Percentiles rank a stretch among this genome's conserved stretches.
phyloP scores from a whole-genome alignment of 2,329 filamentous ascomycete genomes.

The Passalora sequoiae region DNA sequence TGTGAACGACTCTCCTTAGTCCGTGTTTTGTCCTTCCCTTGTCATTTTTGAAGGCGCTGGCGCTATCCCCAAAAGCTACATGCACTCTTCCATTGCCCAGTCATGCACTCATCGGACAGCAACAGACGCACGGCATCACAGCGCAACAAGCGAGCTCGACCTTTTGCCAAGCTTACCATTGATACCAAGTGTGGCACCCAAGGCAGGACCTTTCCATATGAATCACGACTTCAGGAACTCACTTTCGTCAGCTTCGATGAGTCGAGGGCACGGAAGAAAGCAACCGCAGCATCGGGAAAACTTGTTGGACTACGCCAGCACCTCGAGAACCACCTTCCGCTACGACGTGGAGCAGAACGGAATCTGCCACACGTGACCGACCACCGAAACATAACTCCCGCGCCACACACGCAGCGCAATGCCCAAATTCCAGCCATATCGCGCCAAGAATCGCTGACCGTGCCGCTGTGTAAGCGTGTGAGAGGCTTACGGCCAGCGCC shows the following conservation, averaged over 20 bases:
- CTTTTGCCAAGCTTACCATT: slow-evolving; percentile 35
- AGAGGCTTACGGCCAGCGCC: slow-evolving; percentile 27
- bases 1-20: background rate
- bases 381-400: background rate
- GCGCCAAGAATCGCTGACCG: slow-evolving; percentile 6
- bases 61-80: background rate
- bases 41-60: slow-evolving; percentile 4
- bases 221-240: slow-evolving; percentile 25
- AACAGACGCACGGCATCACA: slow-evolving; percentile 6
- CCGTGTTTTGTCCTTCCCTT: background rate
- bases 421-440: background rate
- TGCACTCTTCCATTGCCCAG: background rate
- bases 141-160: slow-evolving; percentile 6
- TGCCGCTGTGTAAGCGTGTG: slow-evolving; percentile 23
- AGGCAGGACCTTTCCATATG: slow-evolving; percentile 40
- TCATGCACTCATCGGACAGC: slow-evolving; percentile 5
- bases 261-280: slow-evolving; percentile 18
- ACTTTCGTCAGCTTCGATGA: slow-evolving; percentile 24
- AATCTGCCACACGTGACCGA: slow-evolving; percentile 4
- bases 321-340: slow-evolving; percentile 21
- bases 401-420: too few relatives aligned
- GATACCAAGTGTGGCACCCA: slow-evolving; percentile 62
- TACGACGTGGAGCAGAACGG: slow-evolving; percentile 12
- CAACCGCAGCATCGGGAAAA: slow-evolving; percentile 4
- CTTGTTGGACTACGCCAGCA: slow-evolving; percentile 24